These are phyloP conservation scores for Phytophthora colocasiae DNA, from an alignment of 352 stramenopile genomes.

Conservation along the genomic window DNA sequence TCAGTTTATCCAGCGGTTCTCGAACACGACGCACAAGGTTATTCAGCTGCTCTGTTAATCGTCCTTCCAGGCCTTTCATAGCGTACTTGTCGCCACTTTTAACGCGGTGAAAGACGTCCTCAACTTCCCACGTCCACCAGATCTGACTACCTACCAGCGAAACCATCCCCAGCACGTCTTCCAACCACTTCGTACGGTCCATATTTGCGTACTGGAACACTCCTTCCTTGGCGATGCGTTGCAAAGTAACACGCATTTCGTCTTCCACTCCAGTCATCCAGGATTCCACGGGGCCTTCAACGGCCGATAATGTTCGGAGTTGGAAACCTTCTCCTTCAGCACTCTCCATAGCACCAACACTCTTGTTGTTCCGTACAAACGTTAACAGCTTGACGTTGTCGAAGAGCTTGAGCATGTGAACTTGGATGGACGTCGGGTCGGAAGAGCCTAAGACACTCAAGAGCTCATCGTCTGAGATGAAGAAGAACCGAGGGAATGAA, in stretches of 20 bases:
- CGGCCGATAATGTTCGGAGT: conserved; percentile 74
- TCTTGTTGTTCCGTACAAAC: conserved; percentile 92
- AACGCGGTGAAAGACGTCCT: conserved; percentile 93
- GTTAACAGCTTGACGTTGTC: conserved; percentile 94
- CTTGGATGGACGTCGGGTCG: conserved; percentile 92
- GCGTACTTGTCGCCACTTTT: conserved; percentile 93
- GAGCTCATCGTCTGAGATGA: conserved; percentile 95
- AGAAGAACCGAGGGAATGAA: conserved; percentile 94
- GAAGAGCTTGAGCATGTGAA: conserved; percentile 96
- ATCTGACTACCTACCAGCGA: conserved; percentile 93
- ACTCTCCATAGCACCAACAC: conserved; percentile 92
- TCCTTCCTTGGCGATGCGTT: conserved; percentile 93
- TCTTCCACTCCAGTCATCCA: conserved; percentile 95
- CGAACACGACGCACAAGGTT: conserved; percentile 92
- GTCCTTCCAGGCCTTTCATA: conserved; percentile 93
- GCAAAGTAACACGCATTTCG: conserved; percentile 90
- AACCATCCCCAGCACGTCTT: conserved; percentile 93
- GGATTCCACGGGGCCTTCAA: conserved; percentile 92
- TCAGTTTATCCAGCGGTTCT: conserved; percentile 84
- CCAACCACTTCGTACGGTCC: conserved; percentile 89
- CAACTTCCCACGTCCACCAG: conserved; percentile 95
- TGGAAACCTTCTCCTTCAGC: conserved; percentile 91
- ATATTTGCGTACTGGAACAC: conserved; percentile 93
- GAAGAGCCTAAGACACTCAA: conserved; percentile 92
- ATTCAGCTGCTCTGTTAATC: conserved; percentile 91